Evolutionary conservation across 108 stramenopile genomes (phyloP).

Genomic region (Discostella stelligeroides): DNA sequence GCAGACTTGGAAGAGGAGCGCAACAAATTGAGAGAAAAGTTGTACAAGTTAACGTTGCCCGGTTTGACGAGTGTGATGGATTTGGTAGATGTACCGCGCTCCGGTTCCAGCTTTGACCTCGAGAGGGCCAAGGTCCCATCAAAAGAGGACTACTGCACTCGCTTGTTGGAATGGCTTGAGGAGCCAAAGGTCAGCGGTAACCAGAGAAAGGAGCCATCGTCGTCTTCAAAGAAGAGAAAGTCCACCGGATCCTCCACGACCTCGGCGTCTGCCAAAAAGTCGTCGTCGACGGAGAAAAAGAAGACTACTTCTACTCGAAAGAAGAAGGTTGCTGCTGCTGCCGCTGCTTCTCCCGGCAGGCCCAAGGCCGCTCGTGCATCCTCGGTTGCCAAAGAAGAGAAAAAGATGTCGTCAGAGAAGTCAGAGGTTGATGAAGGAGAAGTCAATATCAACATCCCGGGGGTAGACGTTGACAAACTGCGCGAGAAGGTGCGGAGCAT

Average conservation of each 20-base stretch:
- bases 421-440: conserved; percentile 32
- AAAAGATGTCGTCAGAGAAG: conserved; percentile 15
- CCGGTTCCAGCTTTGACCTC: conserved; percentile 17
- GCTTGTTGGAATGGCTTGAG: conserved; percentile 46
- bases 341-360: too few relatives aligned
- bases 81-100: conserved; percentile 40
- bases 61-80: conserved; percentile 47
- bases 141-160: conserved; percentile 38
- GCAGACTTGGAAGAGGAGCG: conserved; percentile 34
- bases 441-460: conserved; percentile 46
- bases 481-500: conserved; percentile 36
- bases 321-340: too few relatives aligned
- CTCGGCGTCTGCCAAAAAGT: too few relatives aligned
- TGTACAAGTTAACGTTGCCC: conserved; percentile 37
- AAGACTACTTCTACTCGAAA: too few relatives aligned
- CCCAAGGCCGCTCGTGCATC: too few relatives aligned
- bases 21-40: conserved; percentile 27
- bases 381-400: too few relatives aligned
- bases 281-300: too few relatives aligned
- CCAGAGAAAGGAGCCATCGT: conserved; percentile 8
- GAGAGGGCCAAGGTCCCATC: conserved; percentile 14
- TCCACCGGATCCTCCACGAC: too few relatives aligned
- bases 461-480: conserved; percentile 30
- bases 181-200: conserved; percentile 49
- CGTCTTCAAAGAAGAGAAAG: conserved; percentile 19